A percentile compares a stretch with the other conserved stretches of the same genome.
Evolutionary conservation across 441 rosid species (phyloP).

Genomic region (Eutrema salsugineum): DNA sequence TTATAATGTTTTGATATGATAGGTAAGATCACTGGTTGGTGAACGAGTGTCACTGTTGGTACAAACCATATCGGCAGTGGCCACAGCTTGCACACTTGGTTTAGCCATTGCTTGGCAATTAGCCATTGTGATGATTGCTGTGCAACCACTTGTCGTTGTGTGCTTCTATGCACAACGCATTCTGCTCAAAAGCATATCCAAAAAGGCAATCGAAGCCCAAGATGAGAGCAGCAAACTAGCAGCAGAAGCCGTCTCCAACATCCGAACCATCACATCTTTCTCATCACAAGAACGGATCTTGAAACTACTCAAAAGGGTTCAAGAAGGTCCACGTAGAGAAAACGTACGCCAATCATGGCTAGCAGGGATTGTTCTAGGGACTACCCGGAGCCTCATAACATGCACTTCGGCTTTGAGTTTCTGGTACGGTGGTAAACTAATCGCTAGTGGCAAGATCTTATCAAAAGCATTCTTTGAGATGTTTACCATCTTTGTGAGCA

Average conservation of each 20-base stretch:
- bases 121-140: slow-evolving; percentile 67
- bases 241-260: slow-evolving; percentile 62
- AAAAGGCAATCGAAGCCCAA: slow-evolving; percentile 56
- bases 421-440: slow-evolving; percentile 69
- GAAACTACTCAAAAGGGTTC: slow-evolving; percentile 47
- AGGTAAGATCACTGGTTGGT: slow-evolving; percentile 76
- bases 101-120: slow-evolving; percentile 69
- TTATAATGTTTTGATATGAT: neutral
- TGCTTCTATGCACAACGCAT: slow-evolving; percentile 50
- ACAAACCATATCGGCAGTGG: slow-evolving; percentile 59
- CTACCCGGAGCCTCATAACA: slow-evolving; percentile 40
- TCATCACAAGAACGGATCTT: slow-evolving; percentile 63
- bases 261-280: slow-evolving; percentile 62
- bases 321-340: slow-evolving; percentile 51
- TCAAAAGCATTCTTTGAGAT: slow-evolving; percentile 50
- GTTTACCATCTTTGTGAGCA: slow-evolving; percentile 50
- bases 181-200: slow-evolving; percentile 51
- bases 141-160: slow-evolving; percentile 49
- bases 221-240: slow-evolving; percentile 66
- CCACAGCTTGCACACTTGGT: slow-evolving; percentile 61
- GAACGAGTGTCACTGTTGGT: slow-evolving; percentile 57
- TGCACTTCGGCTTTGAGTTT: slow-evolving; percentile 48
- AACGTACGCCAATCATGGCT: slow-evolving; percentile 56
- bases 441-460: slow-evolving; percentile 42
- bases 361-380: slow-evolving; percentile 62